Base-by-base conservation (phyloP, 441 rosid species). In the Arabidopsis hybrid region DNA sequence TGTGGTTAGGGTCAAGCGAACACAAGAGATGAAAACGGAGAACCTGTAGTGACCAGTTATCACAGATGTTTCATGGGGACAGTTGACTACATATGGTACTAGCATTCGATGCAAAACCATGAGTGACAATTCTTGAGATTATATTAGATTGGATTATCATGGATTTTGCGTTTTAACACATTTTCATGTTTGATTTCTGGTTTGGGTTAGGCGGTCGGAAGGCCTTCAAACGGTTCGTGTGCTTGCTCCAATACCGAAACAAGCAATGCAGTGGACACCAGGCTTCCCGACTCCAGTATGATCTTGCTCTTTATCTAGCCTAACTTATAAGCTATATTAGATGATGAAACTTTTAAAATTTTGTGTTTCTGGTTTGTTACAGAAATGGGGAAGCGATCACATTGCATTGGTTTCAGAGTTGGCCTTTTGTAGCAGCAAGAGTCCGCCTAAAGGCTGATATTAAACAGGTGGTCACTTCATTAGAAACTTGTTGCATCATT, bases 301-400 rank as follows among this genome's bases (percentile, higher is more conserved):
- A 65, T 38, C 16, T 26, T 52, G 1, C 35, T 67, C 32, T 16
- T 50, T 21, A 31, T 6, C 10, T 69, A 67, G 47, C 51, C 60
- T 11, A 5, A 11, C 50, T 46, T 65, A 4, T 39, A 5, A 12
- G 51, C 45, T 52, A 35, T 9, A 36, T 3, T 31, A 43, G 63
- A 26, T 57, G 69, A 21, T 21, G 49, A 40, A 29, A 16, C 17
- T 49, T 9, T 10, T 8, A 5, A 0, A 4, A 9, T 35, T 6
- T 14, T 43, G 51, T 13, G 65, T 58, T 60, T 56, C 9, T 76
- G 38, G 68, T 21, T 51, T 53, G 73, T 67, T 56, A 45, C 89
- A 92, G 99, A 95, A 90, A 91, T 93, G 99, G 99, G 96, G 99
- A 6, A 95, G 99, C 36, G 98, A 95, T 82, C 99, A 93, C 79